Evolutionary conservation across 352 stramenopile species (phyloP).

Genomic region (Halophytophthora batemanensis): DNA sequence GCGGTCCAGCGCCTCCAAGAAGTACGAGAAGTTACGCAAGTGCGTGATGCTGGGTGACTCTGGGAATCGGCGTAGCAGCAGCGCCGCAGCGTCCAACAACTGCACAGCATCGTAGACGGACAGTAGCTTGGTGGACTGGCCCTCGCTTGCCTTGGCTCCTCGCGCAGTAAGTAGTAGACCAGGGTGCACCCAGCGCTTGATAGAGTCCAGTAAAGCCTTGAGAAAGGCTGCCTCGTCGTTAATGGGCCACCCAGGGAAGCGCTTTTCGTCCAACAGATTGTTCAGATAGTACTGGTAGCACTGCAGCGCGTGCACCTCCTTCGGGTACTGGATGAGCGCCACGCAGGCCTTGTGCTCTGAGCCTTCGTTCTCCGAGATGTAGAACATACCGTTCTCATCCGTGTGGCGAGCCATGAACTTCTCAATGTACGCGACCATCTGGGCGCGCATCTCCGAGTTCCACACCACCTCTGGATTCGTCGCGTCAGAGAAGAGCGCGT

Average conservation of each 20-base stretch:
- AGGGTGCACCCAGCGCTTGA: slow-evolving; percentile 77
- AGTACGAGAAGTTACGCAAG: slow-evolving; percentile 63
- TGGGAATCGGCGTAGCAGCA: slow-evolving; percentile 74
- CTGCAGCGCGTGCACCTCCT: slow-evolving; percentile 81
- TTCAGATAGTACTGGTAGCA: slow-evolving; percentile 88
- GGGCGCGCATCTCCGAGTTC: slow-evolving; percentile 81
- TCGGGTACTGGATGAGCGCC: slow-evolving; percentile 77
- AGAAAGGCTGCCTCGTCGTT: slow-evolving; percentile 81
- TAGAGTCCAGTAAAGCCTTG: slow-evolving; percentile 65
- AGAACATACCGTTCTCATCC: slow-evolving; percentile 66
- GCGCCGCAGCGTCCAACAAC: slow-evolving; percentile 62
- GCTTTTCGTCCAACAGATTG: slow-evolving; percentile 82
- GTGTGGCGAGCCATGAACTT: slow-evolving; percentile 83
- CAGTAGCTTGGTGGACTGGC: slow-evolving; percentile 56
- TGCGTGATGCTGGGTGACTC: slow-evolving; percentile 57
- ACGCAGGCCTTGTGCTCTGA: slow-evolving; percentile 77
- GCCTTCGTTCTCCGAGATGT: slow-evolving; percentile 63
- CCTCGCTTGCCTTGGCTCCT: slow-evolving; percentile 37
- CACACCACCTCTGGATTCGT: slow-evolving; percentile 87
- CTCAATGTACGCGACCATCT: slow-evolving; percentile 85
- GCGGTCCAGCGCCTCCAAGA: slow-evolving; percentile 75
- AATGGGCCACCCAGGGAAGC: slow-evolving; percentile 87
- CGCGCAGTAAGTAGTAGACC: slow-evolving; percentile 37
- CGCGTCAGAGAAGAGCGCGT: slow-evolving; percentile 75
- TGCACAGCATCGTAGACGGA: slow-evolving; percentile 70